These are phyloP conservation scores for Allium fistulosum DNA, from an alignment of 106 monocot genomes.

Conservation along the genomic window DNA sequence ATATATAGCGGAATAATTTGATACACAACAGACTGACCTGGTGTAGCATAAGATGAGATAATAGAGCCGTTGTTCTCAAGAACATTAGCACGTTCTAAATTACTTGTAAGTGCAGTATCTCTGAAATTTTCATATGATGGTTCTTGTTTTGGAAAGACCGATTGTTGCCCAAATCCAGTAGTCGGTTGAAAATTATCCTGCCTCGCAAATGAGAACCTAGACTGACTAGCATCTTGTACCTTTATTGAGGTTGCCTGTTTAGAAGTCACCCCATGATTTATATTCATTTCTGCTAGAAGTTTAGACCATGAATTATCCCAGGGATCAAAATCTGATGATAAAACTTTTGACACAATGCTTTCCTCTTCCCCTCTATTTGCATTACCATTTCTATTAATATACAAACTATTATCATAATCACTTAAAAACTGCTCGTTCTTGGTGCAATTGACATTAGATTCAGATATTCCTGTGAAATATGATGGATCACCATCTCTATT, in stretches of 20 bases:
- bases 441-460: slow-evolving; percentile 1
- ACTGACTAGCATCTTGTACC: slow-evolving; percentile 9
- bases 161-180: slow-evolving; percentile 8
- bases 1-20: neutral
- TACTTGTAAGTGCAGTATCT: slow-evolving; percentile 10
- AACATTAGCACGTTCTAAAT: neutral
- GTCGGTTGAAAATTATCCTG: slow-evolving; percentile 29
- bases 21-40: slow-evolving; percentile 21
- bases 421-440: slow-evolving; percentile 3
- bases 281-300: slow-evolving; percentile 11
- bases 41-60: slow-evolving; percentile 13
- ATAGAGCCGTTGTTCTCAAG: neutral
- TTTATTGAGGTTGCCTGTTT: slow-evolving; percentile 6
- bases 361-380: slow-evolving; percentile 11
- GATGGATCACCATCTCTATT: slow-evolving; percentile 6
- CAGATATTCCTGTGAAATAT: slow-evolving; percentile 12
- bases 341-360: slow-evolving; percentile 16
- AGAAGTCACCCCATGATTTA: slow-evolving; percentile 6
- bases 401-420: slow-evolving; percentile 8
- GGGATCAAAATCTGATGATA: slow-evolving; percentile 23
- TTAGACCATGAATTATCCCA: slow-evolving; percentile 23
- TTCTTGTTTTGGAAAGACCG: slow-evolving; percentile 8
- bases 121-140: slow-evolving; percentile 10
- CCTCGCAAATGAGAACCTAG: slow-evolving; percentile 64
- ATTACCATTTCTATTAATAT: slow-evolving; percentile 9